Base-by-base conservation (phyloP, 345 rosid species). In the Ceriops tagal region DNA sequence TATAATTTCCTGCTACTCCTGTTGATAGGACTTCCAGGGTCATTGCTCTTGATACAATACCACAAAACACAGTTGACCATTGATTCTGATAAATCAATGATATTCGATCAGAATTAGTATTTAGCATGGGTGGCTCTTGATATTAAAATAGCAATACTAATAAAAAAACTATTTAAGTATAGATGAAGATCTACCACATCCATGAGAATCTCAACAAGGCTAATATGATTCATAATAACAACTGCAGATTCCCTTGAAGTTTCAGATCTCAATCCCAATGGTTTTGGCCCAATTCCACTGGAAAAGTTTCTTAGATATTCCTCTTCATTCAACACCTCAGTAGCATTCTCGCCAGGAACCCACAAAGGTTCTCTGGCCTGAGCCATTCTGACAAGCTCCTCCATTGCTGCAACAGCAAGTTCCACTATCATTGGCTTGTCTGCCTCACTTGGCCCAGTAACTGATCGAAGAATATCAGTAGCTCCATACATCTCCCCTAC, bases 381-480 rank as follows among this genome's bases (percentile, higher is more conserved):
- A 34, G 97, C 97, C 86, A 88, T 84, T 75, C 89, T 87, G 70
- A 88, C 74, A 20, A 93, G 86, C 69, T 93, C 98, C 71, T 93
- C 98, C 98, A 93, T 91, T 21, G 97, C 98, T 2, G 95, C 92
- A 59, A 91, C 92, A 0, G 97, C 98, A 30, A 91, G 86, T 83
- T 91, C 97, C 9, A 93, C 83, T 28, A 91, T 86, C 86, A 88
- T 78, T 0, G 95, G 95, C 83, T 91, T 91, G 64, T 93, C 97
- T 6, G 95, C 89, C 66, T 89, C 96, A 0, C 82, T 77, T 64
- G 93, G 88, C 30, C 86, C 82, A 0, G 89, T 58, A 21, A 87
- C 77, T 53, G 90, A 73, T 71, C 93, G 80, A 18, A 84, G 61
- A 72, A 86, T 82, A 47, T 84, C 95, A 10, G 78, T 71, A 35